These are phyloP conservation scores for Alternaria viburni DNA, from an alignment of 2,329 filamentous ascomycete species.

Conservation along the genomic window DNA sequence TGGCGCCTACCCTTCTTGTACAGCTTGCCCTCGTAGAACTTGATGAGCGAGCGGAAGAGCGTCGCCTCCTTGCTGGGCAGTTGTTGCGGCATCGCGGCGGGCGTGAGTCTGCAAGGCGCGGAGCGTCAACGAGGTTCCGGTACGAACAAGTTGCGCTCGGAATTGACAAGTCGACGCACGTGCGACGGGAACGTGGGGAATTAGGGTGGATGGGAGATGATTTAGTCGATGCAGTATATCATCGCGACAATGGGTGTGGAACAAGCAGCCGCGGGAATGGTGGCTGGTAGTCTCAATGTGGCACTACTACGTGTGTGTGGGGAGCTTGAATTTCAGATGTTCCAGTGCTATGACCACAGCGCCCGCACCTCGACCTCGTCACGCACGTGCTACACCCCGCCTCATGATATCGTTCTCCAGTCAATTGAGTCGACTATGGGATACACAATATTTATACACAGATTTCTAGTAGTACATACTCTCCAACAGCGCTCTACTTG, in stretches of 20 bases:
- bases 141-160: conserved; percentile 18
- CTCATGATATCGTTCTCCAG: background rate
- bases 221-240: conserved; percentile 12
- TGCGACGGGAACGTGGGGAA: background rate
- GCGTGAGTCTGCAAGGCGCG: conserved; percentile 10
- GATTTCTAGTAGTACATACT: background rate
- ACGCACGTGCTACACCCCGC: conserved; percentile 28
- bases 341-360: conserved; percentile 31
- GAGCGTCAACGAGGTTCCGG: conserved; percentile 12
- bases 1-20: conserved; percentile 77
- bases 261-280: conserved; percentile 7
- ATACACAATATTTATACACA: background rate
- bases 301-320: conserved; percentile 38
- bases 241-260: conserved; percentile 13
- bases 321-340: conserved; percentile 43
- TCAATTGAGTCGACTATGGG: background rate
- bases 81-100: conserved; percentile 69
- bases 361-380: conserved; percentile 3
- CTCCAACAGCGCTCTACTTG: conserved; percentile 3
- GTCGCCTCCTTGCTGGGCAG: conserved; percentile 87
- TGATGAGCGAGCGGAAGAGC: conserved; percentile 93
- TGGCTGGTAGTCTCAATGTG: conserved; percentile 13
- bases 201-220: background rate
- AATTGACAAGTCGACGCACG: conserved; percentile 9
- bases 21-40: conserved; percentile 97